Base-by-base conservation (phyloP, 768 basidiomycete species). In the Gloeopeniophorella convolvens region DNA sequence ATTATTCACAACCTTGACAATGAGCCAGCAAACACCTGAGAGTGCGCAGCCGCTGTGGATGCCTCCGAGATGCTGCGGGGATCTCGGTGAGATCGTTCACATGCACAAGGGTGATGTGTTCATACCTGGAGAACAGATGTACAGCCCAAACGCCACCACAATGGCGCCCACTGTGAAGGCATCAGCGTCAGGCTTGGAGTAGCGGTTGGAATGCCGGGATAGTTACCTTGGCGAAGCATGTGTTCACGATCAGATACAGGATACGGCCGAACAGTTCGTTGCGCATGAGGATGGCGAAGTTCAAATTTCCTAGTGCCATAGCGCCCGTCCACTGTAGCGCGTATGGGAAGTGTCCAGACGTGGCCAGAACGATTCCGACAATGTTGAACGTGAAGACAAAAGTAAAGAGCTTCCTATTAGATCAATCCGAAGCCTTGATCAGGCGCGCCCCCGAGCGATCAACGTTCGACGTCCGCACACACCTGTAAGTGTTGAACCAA, bases 401-500 rank as follows among this genome's bases (percentile, higher is more conserved):
- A 0, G 76, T 77, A 65, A 83, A 90, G 52, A 90, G 84, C 67
- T 88, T 89, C 41, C 86, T 87, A 52, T n/a, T 13, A 21, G 34
- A 42, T 26, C 15, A 44, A n/a, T 23, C 24, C 40, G 26, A 9
- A 31, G 12, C 51, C 23, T 39, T 39, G 24, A 48, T 35, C 18
- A 58, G 50, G 24, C 34, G 6, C 7, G 3, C 13, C 35, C 18
- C 15, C 31, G 15, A 28, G 39, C 10, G 41, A 21, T 16, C 50
- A 5, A 27, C 43, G 34, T 7, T 28, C 10, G 34, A 13, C 21
- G 16, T 10, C n/a, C n/a, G 15, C 4, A 55, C 72, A 7, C 50
- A 82, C 86, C 84, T 72, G 60, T 90, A 89, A 0, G 80, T 82
- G 59, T 90, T 85, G 65, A 82, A 89, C 87, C 87, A 89, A 21